Percentiles rank a stretch among this genome's conserved stretches.
Evolutionary conservation across 2,329 filamentous ascomycete species (phyloP).

Genomic region (Ophiocordyceps camponoti-rufipedis): DNA sequence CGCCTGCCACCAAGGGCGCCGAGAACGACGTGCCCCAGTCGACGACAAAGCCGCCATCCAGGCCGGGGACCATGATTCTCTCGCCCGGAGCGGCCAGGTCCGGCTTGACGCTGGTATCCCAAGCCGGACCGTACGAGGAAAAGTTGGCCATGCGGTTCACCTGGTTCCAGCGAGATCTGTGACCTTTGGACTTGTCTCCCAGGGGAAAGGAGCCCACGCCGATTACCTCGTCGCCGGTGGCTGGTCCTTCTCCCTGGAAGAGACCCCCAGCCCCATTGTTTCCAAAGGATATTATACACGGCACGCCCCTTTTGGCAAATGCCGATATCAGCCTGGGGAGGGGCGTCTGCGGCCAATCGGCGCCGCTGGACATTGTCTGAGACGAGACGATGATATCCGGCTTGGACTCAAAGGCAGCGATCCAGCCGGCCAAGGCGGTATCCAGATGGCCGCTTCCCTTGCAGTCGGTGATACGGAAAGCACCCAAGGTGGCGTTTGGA

Average conservation of each 20-base stretch:
- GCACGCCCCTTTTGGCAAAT: constrained; percentile 1
- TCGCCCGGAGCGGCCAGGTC: constrained; percentile 20
- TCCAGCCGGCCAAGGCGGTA: constrained; percentile 2
- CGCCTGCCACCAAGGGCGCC: constrained; percentile 1
- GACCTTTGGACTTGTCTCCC: no score
- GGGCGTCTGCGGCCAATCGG: background rate
- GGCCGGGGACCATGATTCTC: background rate
- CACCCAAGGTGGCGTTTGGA: background rate
- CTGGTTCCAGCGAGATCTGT: no score
- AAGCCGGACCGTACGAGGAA: constrained; percentile 1
- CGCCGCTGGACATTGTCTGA: background rate
- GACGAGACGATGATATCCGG: constrained; percentile 2
- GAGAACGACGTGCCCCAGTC: constrained; percentile 1
- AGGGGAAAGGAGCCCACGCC: constrained; percentile 1
- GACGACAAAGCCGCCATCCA: background rate
- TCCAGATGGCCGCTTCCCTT: background rate
- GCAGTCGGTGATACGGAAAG: constrained; percentile 1
- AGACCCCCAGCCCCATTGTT: background rate
- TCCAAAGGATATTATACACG: constrained; percentile 1
- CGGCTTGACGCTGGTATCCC: constrained; percentile 22
- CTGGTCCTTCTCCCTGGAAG: constrained; percentile 1
- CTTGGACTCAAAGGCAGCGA: constrained; percentile 1
- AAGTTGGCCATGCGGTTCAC: background rate
- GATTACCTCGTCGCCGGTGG: constrained; percentile 1
- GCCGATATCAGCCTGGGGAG: background rate